Conservation (phyloP, 345 rosid genomes). For the Bretschneidera sinensis region DNA sequence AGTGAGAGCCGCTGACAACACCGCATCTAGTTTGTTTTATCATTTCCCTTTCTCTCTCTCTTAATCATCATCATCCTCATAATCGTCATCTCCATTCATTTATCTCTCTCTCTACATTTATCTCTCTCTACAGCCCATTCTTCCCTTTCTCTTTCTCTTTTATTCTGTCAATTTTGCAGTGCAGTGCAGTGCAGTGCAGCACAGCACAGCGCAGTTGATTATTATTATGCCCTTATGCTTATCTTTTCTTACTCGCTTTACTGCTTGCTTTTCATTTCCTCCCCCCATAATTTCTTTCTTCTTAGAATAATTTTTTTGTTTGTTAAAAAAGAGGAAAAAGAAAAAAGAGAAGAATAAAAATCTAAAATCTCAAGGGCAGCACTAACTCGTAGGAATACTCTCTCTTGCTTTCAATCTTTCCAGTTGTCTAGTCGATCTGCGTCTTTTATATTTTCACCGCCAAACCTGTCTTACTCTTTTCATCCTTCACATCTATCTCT, state of each 20-base stretch:
- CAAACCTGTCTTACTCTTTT: constrained; percentile 14
- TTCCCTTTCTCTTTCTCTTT: constrained; percentile 22
- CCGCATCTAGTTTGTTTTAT: too few species aligned
- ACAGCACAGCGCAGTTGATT: constrained; percentile 26
- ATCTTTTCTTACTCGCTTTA: constrained; percentile 23
- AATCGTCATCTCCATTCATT: constrained; percentile 50
- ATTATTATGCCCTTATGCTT: constrained; percentile 29
- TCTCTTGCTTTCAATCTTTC: constrained; percentile 24
- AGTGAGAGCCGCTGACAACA: too few species aligned
- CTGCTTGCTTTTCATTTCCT: constrained; percentile 16
- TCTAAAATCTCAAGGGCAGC: constrained; percentile 24
- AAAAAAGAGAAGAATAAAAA: constrained; percentile 5
- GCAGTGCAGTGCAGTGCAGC: constrained; percentile 22
- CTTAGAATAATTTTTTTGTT: background rate
- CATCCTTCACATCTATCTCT: background rate
- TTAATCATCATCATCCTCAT: constrained; percentile 70
- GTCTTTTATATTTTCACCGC: constrained; percentile 7
- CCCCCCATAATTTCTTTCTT: background rate
- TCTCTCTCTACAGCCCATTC: constrained; percentile 25
- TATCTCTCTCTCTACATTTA: constrained; percentile 26
- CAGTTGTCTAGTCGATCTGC: constrained; percentile 28
- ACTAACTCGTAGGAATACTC: constrained; percentile 43
- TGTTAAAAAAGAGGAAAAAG: background rate
- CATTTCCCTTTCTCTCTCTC: constrained; percentile 26
- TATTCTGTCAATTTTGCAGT: constrained; percentile 20